Percentiles rank a stretch among this genome's conserved stretches.
These are phyloP conservation scores for Cardiosporidium cionae DNA, from an alignment of 169 alveolate genomes.

Conservation along the genomic window DNA sequence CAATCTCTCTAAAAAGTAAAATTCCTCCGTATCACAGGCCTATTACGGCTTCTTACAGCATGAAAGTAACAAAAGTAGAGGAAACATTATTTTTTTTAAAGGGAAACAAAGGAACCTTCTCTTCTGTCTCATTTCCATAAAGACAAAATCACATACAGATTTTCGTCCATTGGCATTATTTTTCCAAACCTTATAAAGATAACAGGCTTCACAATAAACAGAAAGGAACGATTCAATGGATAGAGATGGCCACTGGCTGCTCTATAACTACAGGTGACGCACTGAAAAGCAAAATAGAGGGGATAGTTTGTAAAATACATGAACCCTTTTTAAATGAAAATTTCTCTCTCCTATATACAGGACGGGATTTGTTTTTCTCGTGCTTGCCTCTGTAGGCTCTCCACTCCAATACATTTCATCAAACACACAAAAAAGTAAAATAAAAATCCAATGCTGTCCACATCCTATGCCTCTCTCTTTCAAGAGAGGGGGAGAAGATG, in stretches of 20 bases:
- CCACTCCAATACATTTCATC: neutral
- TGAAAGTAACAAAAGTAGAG: neutral
- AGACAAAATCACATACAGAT: neutral
- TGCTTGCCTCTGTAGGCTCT: neutral
- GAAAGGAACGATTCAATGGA: conserved; percentile 84
- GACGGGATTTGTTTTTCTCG: neutral
- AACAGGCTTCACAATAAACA: conserved; percentile 92
- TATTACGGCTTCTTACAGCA: too few species aligned
- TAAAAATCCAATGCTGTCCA: too few species aligned
- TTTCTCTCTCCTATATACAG: neutral
- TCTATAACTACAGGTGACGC: conserved; percentile 87
- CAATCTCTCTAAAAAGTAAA: too few species aligned
- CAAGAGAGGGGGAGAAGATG: too few species aligned
- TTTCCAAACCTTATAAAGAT: conserved; percentile 67
- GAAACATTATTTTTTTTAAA: too few species aligned
- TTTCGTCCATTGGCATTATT: neutral
- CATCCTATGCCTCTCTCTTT: too few species aligned
- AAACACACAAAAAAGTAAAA: too few species aligned
- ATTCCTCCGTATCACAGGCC: too few species aligned
- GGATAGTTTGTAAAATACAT: neutral
- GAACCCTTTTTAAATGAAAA: neutral
- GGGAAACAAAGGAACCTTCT: too few species aligned
- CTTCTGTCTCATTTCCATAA: neutral
- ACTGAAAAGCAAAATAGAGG: conserved; percentile 32
- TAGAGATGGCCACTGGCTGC: conserved; percentile 92